Evolutionary conservation across 1,284 basidiomycete species (phyloP).

Genomic region (Flammula alnicola): DNA sequence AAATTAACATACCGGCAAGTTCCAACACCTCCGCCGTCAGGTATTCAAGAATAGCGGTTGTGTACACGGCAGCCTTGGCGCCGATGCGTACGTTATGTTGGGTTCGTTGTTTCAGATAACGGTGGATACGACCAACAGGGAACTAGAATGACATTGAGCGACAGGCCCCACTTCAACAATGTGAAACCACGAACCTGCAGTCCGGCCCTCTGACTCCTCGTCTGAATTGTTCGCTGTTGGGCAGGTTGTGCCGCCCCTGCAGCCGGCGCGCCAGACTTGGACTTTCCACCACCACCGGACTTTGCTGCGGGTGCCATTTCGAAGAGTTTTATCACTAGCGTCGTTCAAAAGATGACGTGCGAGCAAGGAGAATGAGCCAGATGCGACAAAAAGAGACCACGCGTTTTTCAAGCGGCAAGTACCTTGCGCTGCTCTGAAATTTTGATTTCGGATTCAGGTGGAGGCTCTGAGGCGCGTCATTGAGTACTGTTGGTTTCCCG

Average conservation of each 20-base stretch:
- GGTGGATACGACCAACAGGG: slow-evolving; percentile 93
- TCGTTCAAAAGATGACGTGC: slow-evolving; percentile 9
- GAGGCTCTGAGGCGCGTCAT: background rate
- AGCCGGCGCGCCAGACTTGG: slow-evolving; percentile 41
- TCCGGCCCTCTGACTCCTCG: slow-evolving; percentile 83
- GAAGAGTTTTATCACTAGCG: slow-evolving; percentile 3
- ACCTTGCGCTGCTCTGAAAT: slow-evolving; percentile 14
- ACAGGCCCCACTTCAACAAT: background rate
- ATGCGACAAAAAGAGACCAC: slow-evolving; percentile 2
- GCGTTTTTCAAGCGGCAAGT: background rate
- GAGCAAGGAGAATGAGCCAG: slow-evolving; percentile 7
- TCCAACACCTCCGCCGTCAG: slow-evolving; percentile 91
- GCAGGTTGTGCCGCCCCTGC: slow-evolving; percentile 28
- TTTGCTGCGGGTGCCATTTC: slow-evolving; percentile 45
- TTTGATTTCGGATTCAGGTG: background rate
- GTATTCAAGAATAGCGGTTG: slow-evolving; percentile 91
- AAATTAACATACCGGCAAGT: slow-evolving; percentile 69
- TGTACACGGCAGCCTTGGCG: slow-evolving; percentile 91
- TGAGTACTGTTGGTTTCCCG: background rate
- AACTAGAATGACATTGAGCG: slow-evolving; percentile 54
- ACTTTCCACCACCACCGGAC: slow-evolving; percentile 47
- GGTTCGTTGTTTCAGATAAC: slow-evolving; percentile 92
- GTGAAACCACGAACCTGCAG: slow-evolving; percentile 65
- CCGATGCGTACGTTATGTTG: slow-evolving; percentile 94
- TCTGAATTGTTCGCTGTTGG: slow-evolving; percentile 46